phyloP scores from a whole-genome alignment of 495 filamentous ascomycete species.

The Paragyromitra xinjiangensis region DNA sequence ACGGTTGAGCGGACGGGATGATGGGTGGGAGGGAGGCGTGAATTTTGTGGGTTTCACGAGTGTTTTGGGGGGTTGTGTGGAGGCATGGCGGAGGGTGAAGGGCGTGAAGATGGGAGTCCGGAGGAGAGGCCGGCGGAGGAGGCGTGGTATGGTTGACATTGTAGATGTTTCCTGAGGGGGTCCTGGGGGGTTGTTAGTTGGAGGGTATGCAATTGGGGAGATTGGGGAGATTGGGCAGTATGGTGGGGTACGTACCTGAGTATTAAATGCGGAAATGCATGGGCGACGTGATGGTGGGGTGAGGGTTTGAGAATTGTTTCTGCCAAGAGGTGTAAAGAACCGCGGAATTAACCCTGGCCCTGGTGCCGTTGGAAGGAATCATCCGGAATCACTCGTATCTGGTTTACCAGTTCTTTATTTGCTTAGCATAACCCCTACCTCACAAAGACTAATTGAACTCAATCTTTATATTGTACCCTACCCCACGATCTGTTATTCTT shows the following conservation, averaged over 20 bases:
- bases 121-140: constrained; percentile 32
- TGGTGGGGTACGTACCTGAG: background rate
- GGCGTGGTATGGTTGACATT: constrained; percentile 42
- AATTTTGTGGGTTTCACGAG: constrained; percentile 57
- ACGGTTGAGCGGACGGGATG: constrained; percentile 28
- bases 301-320: constrained; percentile 5
- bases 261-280: constrained; percentile 1
- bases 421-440: no score
- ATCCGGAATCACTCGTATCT: background rate
- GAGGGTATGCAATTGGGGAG: background rate
- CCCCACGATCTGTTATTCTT: no score
- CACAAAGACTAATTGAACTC: no score
- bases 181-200: constrained; percentile 17
- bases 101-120: constrained; percentile 1
- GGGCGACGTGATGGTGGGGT: background rate
- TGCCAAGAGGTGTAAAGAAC: constrained; percentile 23
- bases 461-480: no score
- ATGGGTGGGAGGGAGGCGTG: constrained; percentile 54
- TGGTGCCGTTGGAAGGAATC: background rate
- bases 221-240: background rate
- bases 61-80: constrained; percentile 13
- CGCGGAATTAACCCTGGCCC: constrained; percentile 10
- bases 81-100: constrained; percentile 26
- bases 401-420: background rate
- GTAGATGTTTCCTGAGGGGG: background rate